Percentiles rank a stretch among this genome's conserved stretches.
Evolutionary conservation across 1,284 basidiomycete species (phyloP).

Genomic region (Rhodotorula sp.): DNA sequence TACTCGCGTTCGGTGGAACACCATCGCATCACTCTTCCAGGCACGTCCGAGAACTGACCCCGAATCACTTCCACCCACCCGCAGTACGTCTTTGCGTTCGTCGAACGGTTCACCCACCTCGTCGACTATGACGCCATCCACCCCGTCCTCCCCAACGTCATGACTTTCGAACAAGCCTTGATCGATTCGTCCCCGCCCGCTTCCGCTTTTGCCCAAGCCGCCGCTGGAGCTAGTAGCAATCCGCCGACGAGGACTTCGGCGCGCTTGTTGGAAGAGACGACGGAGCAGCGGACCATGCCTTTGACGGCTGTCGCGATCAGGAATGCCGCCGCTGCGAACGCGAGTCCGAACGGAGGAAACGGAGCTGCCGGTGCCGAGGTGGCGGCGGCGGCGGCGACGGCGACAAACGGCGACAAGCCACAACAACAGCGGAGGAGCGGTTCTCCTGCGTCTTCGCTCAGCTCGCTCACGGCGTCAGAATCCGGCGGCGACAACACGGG

Average conservation of each 20-base stretch:
- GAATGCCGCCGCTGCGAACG: neutral
- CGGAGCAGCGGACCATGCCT: neutral
- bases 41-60: neutral
- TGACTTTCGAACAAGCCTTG: slow-evolving; percentile 33
- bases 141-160: slow-evolving; percentile 15
- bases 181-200: slow-evolving; percentile 21
- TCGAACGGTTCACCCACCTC: slow-evolving; percentile 32
- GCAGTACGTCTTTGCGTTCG: slow-evolving; percentile 40
- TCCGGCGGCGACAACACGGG: neutral
- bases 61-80: neutral
- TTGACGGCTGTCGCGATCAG: neutral
- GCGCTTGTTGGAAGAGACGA: neutral
- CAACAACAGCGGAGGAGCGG: neutral
- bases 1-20: too few species aligned
- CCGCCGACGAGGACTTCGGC: neutral
- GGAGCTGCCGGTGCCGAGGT: neutral
- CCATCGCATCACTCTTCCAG: too few species aligned
- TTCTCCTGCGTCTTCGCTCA: slow-evolving; percentile 10
- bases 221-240: neutral
- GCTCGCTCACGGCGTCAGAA: slow-evolving; percentile 6
- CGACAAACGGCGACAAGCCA: neutral
- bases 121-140: slow-evolving; percentile 6
- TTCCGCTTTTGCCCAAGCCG: neutral
- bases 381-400: neutral
- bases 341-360: neutral